These are phyloP conservation scores for Nemania serpens DNA, from an alignment of 2,329 filamentous ascomycete species.

Conservation along the genomic window DNA sequence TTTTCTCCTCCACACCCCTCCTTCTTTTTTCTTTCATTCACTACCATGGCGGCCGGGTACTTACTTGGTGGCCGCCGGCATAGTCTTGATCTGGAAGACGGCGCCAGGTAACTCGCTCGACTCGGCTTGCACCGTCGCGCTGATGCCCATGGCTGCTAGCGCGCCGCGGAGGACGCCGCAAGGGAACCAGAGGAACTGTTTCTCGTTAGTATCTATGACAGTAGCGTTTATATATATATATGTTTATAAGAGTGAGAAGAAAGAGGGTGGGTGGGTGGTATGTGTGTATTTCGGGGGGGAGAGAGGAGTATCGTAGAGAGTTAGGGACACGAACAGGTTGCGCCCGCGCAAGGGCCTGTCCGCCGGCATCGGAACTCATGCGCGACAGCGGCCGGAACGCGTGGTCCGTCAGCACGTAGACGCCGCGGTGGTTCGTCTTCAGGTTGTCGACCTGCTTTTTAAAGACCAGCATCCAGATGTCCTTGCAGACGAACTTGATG, in stretches of 20 bases:
- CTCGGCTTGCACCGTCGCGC: conserved; percentile 89
- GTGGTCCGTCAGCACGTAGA: conserved; percentile 95
- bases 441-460: conserved; percentile 98
- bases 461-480: conserved; percentile 93
- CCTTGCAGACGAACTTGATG: conserved; percentile 99
- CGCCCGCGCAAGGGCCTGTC: conserved; percentile 73
- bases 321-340: conserved; percentile 70
- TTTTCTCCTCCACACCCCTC: not conserved
- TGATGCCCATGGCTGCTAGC: conserved; percentile 89
- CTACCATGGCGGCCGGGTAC: not conserved
- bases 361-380: conserved; percentile 83
- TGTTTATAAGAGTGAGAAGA: not conserved
- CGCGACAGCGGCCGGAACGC: conserved; percentile 84
- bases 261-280: no score
- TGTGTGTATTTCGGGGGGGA: no score
- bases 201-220: not conserved
- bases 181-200: conserved; percentile 90
- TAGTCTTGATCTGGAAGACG: conserved; percentile 94
- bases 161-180: conserved; percentile 91
- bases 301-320: conserved; percentile 20
- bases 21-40: not conserved
- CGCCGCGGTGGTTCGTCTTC: conserved; percentile 96
- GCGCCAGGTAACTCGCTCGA: conserved; percentile 83
- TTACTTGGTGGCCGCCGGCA: conserved; percentile 49
- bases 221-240: not conserved